Base-by-base conservation (phyloP, 306 rosid species). In the Cicer judaicum region DNA sequence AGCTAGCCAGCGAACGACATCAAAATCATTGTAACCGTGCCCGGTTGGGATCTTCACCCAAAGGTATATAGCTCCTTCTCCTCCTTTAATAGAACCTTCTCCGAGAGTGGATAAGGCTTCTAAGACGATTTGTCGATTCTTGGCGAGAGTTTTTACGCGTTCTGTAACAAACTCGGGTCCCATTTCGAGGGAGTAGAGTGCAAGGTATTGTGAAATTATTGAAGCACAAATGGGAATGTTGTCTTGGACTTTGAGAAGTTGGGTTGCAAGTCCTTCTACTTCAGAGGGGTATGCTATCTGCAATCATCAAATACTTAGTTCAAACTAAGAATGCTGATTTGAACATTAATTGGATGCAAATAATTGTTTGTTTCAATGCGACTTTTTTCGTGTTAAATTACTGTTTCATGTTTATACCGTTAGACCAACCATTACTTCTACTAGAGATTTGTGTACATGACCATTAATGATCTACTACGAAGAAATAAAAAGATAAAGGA, bases 231-330 rank as follows among this genome's bases (percentile, higher is more conserved):
- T 95, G 59, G 99, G 99, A 82, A 95, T 95, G 89, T 95, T 95
- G 89, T 95, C 99, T 70, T 95, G 99, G 49, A 87, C 97, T 86
- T 94, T 94, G 64, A 94, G 95, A 63, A 94, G 99, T 77, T 94
- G 96, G 3, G 79, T 78, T 13, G 82, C 85, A 57, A 94, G 78
- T 1, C 85, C 96, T 84, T 86, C 83, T 66, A 86, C 97, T 73
- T 88, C 99, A 38, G 97, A 72, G 39, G 99, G 99, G 77, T 94
- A 94, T 43, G 99, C 99, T 80, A 94, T 94, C 99, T 94, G 96
- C 72, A 62, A 61, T 19, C 63, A 81, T 34, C 39, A 39, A 62
- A 47, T 42, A 52, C 48, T 49, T 13, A 64, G 54, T 34, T 54
- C 38, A 56, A 24, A 67, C 15, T 11, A 72, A 59, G n/a, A 49